Conservation (phyloP, 2,329 filamentous ascomycete species). For the Claviceps arundinis region DNA sequence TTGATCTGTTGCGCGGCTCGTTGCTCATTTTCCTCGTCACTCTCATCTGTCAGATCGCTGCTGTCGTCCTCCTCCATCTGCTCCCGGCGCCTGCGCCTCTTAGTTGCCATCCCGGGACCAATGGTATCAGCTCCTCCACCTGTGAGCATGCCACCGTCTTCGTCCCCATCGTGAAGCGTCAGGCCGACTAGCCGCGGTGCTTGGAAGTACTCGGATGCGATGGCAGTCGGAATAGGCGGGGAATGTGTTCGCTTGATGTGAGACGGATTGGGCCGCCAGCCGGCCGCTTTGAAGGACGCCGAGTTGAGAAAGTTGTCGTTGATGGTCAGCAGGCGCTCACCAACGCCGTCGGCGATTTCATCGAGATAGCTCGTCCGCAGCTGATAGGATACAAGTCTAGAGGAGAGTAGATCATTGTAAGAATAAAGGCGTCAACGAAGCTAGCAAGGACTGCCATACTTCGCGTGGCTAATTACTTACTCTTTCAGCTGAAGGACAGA, state of each 20-base stretch:
- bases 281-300: conserved; percentile 68
- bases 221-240: conserved; percentile 70
- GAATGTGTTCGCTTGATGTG: conserved; percentile 76
- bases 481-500: conserved; percentile 27
- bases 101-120: conserved; percentile 52
- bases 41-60: conserved; percentile 73
- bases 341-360: conserved; percentile 70
- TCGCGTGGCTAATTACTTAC: conserved; percentile 12
- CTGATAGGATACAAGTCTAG: conserved; percentile 69
- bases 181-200: conserved; percentile 49
- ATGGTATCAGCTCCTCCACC: conserved; percentile 55
- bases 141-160: conserved; percentile 60
- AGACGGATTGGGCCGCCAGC: conserved; percentile 61
- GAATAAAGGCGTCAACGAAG: background rate
- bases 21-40: conserved; percentile 62
- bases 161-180: conserved; percentile 56
- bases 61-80: conserved; percentile 77
- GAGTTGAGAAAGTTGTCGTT: conserved; percentile 70
- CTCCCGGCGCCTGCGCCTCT: conserved; percentile 53
- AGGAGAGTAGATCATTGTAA: conserved; percentile 17
- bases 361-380: conserved; percentile 68
- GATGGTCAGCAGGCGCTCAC: conserved; percentile 70
- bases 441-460: background rate
- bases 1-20: conserved; percentile 82
- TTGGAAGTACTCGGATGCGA: conserved; percentile 75